Base-by-base conservation (phyloP, 192 early-diverging fungal genomes). In the Irineochytrium annulatum region DNA sequence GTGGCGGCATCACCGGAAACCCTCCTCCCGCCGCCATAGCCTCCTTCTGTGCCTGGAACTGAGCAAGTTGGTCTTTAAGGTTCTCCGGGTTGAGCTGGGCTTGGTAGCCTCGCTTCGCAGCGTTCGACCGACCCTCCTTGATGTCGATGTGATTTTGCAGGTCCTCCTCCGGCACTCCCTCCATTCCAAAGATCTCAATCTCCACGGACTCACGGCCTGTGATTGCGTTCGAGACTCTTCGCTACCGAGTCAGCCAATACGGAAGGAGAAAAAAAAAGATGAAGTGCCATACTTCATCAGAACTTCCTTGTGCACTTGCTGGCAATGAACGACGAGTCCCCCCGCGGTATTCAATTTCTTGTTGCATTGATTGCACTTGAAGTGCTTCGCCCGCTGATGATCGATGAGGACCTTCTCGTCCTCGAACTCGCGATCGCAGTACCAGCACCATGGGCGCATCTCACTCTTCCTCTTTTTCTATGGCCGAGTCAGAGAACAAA, bases 371-470 rank as follows among this genome's bases (percentile, higher is more conserved):
- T 72, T 71, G 66, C 95, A 98, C 63, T 95, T 94, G 78, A 95
- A 95, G 65, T 98, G 95, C 71, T 90, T 91, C 31, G 90, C 88
- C 70, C 84, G 86, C 68, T 97, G 95, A 72, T 98, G 95, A 56
- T 91, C 81, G 30, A 98, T 83, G 45, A 98, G 77, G 5, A 93
- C 87, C 62, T 91, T 94, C 57, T 95, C 93, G 70, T 95, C 92
- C 54, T 94, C 92, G 69, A 98, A 98, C 57, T 93, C 90, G 52
- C 90, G 80, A 53, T 95, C 92, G 70, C 95, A 98, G 72, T 98
- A 95, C 94, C 78, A 77, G 64, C 70, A 75, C 77, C 72, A 75
- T 31, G 71, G 73, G 62, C 74, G 70, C n/a, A 68, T 17, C 59
- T 80, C 78, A 56, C 48, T 58, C 61, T 75, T 75, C 52, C 70